Evolutionary conservation across 805 yeast species (phyloP), one percentile per base, ranked within the genome.

Genomic region (Metschnikowia picachoensis): DNA sequence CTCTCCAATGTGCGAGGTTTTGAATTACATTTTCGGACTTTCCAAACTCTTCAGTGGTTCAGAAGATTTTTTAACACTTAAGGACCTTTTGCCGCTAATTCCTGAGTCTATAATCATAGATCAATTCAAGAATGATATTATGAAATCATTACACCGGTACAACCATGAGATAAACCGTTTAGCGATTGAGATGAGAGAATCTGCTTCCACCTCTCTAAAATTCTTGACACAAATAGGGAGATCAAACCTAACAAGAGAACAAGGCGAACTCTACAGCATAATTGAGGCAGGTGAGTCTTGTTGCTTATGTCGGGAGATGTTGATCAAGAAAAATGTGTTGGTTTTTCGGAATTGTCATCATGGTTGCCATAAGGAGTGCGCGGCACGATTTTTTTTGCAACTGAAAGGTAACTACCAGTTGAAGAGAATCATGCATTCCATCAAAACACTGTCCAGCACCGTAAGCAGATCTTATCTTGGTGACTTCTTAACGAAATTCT

Each of bases 281-380:
- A 76, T 92, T 15, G 85, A 86, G 56, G 90, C 96, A 0, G 95
- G 94, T 2, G 94, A 84, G 51, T 78, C 92, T 0, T 94, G 99
- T 67, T 68, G 76, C 36, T 53, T 80, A 3, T 92, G 98, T 64
- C 67, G 72, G n/a, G 76, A 76, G 53, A 76, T 94, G 8, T 68
- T 92, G 37, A 76, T 88, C 3, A 78, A 83, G 4, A 77, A 89
- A 47, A 85, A 81, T 59, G 90, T 90, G 55, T 76, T 83, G 44
- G 80, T 83, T 5, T 94, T 88, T 60, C 97, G 97, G 0, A 71
- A 68, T 47, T 94, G 99, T 61, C 85, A 79, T 46, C 99, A 94
- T 62, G 80, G 87, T 5, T 86, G 87, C 66, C 98, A 94, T 60
- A 83, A 82, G 42, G 96, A 90, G 60, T 94, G 99, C 67, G 64